Percentiles rank a stretch among this genome's conserved stretches.
These are phyloP conservation scores for Xylaria hypoxylon DNA, from an alignment of 2,329 filamentous ascomycete species.

Conservation along the genomic window DNA sequence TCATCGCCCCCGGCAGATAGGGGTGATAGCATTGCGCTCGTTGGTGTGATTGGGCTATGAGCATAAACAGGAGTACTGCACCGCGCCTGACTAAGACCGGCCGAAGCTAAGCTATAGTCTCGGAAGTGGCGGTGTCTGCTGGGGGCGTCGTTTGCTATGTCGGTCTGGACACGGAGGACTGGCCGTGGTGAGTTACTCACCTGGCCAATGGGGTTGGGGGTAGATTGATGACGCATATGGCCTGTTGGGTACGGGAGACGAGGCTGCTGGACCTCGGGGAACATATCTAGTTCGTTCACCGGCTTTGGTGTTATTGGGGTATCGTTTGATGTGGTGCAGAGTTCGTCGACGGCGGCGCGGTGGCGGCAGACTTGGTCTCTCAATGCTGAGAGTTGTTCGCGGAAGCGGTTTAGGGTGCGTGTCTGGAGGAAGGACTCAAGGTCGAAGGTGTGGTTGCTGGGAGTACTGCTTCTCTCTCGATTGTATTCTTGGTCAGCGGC, in stretches of 20 bases:
- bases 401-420: conserved; percentile 62
- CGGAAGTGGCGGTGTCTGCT: neutral
- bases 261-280: neutral
- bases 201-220: neutral
- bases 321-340: conserved; percentile 45
- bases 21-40: conserved; percentile 9
- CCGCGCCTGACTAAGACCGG: neutral
- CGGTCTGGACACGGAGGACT: conserved; percentile 25
- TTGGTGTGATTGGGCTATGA: neutral
- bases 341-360: conserved; percentile 58
- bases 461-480: conserved; percentile 34
- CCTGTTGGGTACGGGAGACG: neutral
- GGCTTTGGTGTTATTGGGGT: conserved; percentile 22
- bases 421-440: conserved; percentile 55
- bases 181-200: conserved; percentile 18
- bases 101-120: conserved; percentile 12
- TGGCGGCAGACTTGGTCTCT: conserved; percentile 63
- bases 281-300: neutral
- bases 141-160: neutral
- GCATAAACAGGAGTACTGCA: neutral
- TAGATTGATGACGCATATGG: neutral
- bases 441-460: conserved; percentile 46
- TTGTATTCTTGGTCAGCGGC: conserved; percentile 38
- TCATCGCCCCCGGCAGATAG: conserved; percentile 42
- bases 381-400: conserved; percentile 60